A percentile compares a stretch with the other conserved stretches of the same genome.
These are phyloP conservation scores for Persicaria tinctoria DNA, from an alignment of 148 eudicot species.

Conservation along the genomic window DNA sequence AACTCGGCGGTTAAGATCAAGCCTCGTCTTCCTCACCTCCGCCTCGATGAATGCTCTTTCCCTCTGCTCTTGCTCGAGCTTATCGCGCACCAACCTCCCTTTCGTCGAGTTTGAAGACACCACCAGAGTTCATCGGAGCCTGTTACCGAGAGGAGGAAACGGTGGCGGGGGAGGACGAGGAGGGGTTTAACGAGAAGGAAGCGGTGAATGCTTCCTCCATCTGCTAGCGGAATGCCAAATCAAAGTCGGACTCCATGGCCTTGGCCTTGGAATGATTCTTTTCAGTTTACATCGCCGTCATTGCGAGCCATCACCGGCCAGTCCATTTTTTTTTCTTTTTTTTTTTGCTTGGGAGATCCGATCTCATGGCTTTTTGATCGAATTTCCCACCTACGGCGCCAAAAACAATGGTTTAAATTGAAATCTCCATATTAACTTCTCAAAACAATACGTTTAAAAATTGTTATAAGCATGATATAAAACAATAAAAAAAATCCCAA, in stretches of 20 bases:
- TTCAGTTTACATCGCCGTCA: neutral
- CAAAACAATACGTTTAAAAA: no score
- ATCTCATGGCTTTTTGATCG: no score
- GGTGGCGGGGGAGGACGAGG: constrained; percentile 13
- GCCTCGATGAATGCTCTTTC: constrained; percentile 30
- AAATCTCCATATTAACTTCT: no score
- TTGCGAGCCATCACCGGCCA: no score
- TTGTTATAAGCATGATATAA: no score
- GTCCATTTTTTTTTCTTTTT: no score
- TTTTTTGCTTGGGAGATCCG: no score
- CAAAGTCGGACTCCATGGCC: constrained; percentile 11
- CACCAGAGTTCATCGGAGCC: neutral
- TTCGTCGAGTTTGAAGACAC: neutral
- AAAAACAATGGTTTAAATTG: no score
- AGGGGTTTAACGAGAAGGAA: constrained; percentile 11
- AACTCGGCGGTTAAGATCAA: constrained; percentile 45
- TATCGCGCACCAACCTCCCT: constrained; percentile 22
- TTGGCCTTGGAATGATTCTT: neutral
- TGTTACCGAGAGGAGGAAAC: neutral
- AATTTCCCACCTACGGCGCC: no score
- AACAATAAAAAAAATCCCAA: no score
- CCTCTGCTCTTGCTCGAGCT: constrained; percentile 28
- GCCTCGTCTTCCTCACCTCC: constrained; percentile 24
- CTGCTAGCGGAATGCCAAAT: constrained; percentile 12
- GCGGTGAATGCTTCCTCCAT: constrained; percentile 14